Conservation (phyloP, 2,329 filamentous ascomycete genomes). For the Amphichorda felina region DNA sequence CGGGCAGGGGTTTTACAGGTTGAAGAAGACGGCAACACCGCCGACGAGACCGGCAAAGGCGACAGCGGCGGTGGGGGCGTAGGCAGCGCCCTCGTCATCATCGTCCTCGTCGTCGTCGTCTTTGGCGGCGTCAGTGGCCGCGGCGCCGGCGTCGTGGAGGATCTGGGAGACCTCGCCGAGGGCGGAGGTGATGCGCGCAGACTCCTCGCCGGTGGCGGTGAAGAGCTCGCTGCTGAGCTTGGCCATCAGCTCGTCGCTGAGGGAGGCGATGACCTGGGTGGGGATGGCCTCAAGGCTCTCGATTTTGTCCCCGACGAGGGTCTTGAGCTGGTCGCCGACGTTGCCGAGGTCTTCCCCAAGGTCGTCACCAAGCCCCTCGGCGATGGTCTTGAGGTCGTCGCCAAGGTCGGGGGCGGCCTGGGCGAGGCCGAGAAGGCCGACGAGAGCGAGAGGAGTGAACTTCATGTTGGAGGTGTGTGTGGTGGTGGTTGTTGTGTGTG, state of each 20-base stretch:
- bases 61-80: conserved; percentile 26
- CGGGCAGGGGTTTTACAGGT: too few species aligned
- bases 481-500: not conserved
- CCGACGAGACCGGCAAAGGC: conserved; percentile 34
- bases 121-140: conserved; percentile 8
- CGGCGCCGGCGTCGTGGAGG: conserved; percentile 8
- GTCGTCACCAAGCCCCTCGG: conserved; percentile 7
- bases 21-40: conserved; percentile 30
- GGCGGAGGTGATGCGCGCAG: conserved; percentile 3
- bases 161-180: conserved; percentile 3
- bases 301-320: conserved; percentile 3
- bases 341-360: conserved; percentile 5
- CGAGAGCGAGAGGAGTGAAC: conserved; percentile 19
- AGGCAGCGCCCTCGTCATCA: conserved; percentile 12
- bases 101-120: conserved; percentile 7
- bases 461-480: conserved; percentile 14
- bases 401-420: conserved; percentile 1
- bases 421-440: conserved; percentile 17
- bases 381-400: conserved; percentile 9
- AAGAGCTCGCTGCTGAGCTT: conserved; percentile 13
- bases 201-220: conserved; percentile 10
- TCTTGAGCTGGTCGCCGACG: conserved; percentile 5
- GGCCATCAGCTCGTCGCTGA: conserved; percentile 4
- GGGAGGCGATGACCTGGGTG: conserved; percentile 5
- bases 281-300: too few species aligned